Evolutionary conservation across 495 filamentous ascomycete genomes (phyloP).

Genomic region (Schizothecium vesticola): DNA sequence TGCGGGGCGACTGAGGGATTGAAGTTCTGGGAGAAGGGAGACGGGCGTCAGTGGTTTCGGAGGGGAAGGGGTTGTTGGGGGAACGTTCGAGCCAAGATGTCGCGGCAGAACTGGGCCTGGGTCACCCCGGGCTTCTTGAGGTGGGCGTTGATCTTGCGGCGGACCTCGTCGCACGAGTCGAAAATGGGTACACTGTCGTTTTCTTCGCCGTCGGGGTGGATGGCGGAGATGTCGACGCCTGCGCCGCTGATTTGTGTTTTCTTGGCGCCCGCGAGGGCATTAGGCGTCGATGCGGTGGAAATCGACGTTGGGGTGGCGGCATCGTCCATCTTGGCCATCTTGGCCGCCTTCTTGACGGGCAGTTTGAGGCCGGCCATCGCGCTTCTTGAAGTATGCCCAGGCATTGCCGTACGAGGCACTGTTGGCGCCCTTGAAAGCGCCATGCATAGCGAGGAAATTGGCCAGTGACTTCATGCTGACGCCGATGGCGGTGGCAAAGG

Average conservation of each 20-base stretch:
- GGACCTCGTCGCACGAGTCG: constrained; percentile 54
- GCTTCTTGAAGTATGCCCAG: constrained; percentile 34
- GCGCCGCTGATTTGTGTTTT: constrained; percentile 7
- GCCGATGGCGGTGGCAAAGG: constrained; percentile 39
- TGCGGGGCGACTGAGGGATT: constrained; percentile 4
- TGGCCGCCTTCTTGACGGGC: constrained; percentile 27
- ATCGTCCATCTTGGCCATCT: neutral
- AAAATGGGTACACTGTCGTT: constrained; percentile 40
- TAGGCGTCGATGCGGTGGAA: constrained; percentile 1
- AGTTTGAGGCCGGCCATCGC: constrained; percentile 25
- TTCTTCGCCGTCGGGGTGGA: constrained; percentile 41
- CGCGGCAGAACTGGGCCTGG: constrained; percentile 48
- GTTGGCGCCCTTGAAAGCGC: constrained; percentile 25
- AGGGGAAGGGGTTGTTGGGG: neutral
- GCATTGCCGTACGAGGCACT: constrained; percentile 25
- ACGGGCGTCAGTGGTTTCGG: neutral
- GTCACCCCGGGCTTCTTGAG: constrained; percentile 44
- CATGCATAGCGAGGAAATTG: constrained; percentile 35
- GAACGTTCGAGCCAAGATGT: constrained; percentile 30
- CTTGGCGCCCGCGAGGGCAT: neutral
- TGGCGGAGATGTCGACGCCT: constrained; percentile 28
- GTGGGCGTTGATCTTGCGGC: constrained; percentile 49
- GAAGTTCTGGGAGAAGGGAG: constrained; percentile 3
- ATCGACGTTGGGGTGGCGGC: constrained; percentile 1
- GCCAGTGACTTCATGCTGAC: constrained; percentile 28